Conservation (phyloP, 768 basidiomycete genomes). For the Sporobolomyces phaffii region DNA sequence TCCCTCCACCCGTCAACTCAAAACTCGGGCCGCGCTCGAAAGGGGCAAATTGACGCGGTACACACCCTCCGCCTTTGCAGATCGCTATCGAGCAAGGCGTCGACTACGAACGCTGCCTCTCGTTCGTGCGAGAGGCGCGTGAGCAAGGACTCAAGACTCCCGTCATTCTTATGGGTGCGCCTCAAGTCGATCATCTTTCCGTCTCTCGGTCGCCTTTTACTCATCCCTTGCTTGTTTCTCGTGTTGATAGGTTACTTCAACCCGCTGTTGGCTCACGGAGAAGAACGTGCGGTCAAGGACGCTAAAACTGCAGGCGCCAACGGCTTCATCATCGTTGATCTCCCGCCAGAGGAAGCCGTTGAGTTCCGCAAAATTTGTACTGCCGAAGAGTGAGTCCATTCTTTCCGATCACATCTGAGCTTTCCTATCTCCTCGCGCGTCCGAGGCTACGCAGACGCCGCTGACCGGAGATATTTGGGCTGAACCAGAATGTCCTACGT, state of each 20-base stretch:
- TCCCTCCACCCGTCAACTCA: background rate
- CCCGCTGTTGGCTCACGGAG: constrained; percentile 87
- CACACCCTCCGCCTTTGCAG: constrained; percentile 52
- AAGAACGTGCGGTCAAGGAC: constrained; percentile 86
- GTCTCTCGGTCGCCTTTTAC: background rate
- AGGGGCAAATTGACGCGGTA: too few species aligned
- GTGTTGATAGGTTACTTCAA: constrained; percentile 99
- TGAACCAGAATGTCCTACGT: constrained; percentile 76
- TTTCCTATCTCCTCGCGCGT: background rate
- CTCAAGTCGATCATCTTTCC: too few species aligned
- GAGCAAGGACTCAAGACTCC: constrained; percentile 74
- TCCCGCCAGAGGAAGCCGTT: constrained; percentile 93
- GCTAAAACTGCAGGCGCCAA: constrained; percentile 86
- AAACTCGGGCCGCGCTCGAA: too few species aligned
- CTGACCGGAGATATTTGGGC: background rate
- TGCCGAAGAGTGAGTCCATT: constrained; percentile 60
- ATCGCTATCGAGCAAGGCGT: constrained; percentile 74
- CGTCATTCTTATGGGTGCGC: constrained; percentile 84
- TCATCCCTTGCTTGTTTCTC: too few species aligned
- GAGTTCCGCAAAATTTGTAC: constrained; percentile 82
- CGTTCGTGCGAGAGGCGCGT: constrained; percentile 69
- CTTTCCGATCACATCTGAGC: too few species aligned
- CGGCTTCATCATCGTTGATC: constrained; percentile 94
- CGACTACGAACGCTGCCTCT: constrained; percentile 68
- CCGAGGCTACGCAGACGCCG: background rate